These are phyloP conservation scores for Cicer chorassanicum DNA, from an alignment of 306 rosid genomes.

Conservation along the genomic window DNA sequence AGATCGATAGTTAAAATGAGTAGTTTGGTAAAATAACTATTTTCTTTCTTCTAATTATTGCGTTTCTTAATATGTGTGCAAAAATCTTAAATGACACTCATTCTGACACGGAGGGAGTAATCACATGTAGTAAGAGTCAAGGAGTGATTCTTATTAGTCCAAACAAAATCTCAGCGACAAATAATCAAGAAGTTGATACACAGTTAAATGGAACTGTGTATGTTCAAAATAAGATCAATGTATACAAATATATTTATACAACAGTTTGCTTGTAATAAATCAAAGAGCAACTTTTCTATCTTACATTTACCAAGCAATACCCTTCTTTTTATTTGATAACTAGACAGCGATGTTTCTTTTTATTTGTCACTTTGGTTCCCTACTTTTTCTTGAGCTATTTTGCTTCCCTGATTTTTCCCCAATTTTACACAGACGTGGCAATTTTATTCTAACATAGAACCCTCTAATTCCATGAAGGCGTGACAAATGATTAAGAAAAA, in stretches of 20 bases:
- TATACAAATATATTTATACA: not conserved
- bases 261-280: not conserved
- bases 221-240: not conserved
- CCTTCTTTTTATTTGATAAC: not conserved
- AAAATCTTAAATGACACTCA: too few species aligned
- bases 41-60: too few species aligned
- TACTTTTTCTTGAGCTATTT: not conserved
- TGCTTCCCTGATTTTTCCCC: not conserved
- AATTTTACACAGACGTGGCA: not conserved
- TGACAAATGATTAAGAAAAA: not conserved
- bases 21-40: too few species aligned
- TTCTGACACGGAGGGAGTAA: too few species aligned
- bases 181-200: not conserved
- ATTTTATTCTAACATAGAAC: not conserved
- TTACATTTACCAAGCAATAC: not conserved
- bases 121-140: constrained; percentile 3
- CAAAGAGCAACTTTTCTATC: not conserved
- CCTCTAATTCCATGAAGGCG: not conserved
- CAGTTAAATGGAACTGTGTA: not conserved
- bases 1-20: too few species aligned
- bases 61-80: too few species aligned
- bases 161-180: not conserved
- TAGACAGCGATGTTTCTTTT: constrained; percentile 16
- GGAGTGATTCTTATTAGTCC: not conserved
- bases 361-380: not conserved